phyloP scores from a whole-genome alignment of 148 eudicot genomes.

The Persicaria tinctoria region DNA sequence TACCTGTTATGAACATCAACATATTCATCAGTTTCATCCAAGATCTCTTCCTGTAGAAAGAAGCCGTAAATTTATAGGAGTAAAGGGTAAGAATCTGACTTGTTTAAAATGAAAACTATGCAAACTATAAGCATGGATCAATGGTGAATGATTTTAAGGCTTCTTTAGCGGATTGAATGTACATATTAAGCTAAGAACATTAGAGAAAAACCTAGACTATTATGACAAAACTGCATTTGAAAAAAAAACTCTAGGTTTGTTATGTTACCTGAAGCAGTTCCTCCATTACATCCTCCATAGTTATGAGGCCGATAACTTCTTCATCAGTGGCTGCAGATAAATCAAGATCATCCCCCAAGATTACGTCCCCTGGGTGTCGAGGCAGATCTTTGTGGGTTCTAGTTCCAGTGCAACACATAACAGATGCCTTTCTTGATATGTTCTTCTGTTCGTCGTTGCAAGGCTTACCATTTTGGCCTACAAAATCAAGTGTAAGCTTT shows the following conservation, averaged over 20 bases:
- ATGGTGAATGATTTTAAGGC: neutral
- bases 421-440: slow-evolving; percentile 4
- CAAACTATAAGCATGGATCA: neutral
- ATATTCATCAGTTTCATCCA: slow-evolving; percentile 72
- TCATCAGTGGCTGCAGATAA: slow-evolving; percentile 30
- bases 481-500: neutral
- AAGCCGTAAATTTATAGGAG: too few species aligned
- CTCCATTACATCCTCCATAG: slow-evolving; percentile 90
- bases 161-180: too few species aligned
- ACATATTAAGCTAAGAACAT: too few species aligned
- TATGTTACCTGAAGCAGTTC: slow-evolving; percentile 57
- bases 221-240: neutral
- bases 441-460: neutral
- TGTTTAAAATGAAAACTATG: too few species aligned
- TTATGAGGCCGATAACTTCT: slow-evolving; percentile 66
- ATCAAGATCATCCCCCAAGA: slow-evolving; percentile 11
- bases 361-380: neutral
- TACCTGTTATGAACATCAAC: slow-evolving; percentile 71
- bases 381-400: slow-evolving; percentile 1
- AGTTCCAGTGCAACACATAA: slow-evolving; percentile 7
- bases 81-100: too few species aligned
- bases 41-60: slow-evolving; percentile 49
- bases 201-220: neutral
- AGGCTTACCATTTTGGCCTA: slow-evolving; percentile 5
- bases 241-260: neutral